phyloP scores from a whole-genome alignment of 768 basidiomycete species.

The Strobilomyces confusus region DNA sequence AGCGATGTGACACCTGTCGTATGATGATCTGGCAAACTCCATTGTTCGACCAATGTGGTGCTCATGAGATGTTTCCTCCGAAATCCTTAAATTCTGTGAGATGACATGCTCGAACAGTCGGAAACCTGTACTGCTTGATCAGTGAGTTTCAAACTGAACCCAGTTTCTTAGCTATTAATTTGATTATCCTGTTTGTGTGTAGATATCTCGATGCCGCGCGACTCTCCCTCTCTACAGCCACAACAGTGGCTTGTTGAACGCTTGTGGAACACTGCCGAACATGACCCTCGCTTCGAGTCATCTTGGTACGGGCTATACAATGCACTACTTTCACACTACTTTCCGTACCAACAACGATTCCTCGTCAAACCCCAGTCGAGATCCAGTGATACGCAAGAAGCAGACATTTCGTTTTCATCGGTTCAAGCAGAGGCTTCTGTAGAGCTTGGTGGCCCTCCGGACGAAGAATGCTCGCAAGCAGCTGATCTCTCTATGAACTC shows the following conservation, averaged over 20 bases:
- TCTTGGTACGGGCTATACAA: conserved; percentile 2
- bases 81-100: too few species aligned
- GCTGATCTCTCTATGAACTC: neutral
- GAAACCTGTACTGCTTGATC: too few species aligned
- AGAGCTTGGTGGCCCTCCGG: neutral
- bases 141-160: too few species aligned
- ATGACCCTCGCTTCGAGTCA: neutral
- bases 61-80: too few species aligned
- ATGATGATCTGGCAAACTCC: too few species aligned
- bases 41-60: too few species aligned
- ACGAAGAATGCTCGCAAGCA: neutral
- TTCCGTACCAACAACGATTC: neutral
- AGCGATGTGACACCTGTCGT: too few species aligned
- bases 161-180: too few species aligned
- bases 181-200: too few species aligned
- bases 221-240: neutral
- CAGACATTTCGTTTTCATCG: neutral
- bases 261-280: neutral
- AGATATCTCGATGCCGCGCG: too few species aligned
- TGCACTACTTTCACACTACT: conserved; percentile 1
- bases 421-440: neutral
- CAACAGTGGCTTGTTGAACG: neutral
- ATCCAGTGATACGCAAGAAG: neutral
- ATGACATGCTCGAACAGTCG: too few species aligned
- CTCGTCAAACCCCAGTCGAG: conserved; percentile 1